These are phyloP conservation scores for Fusarium domesticum DNA, from an alignment of 2,329 filamentous ascomycete genomes.

Conservation along the genomic window DNA sequence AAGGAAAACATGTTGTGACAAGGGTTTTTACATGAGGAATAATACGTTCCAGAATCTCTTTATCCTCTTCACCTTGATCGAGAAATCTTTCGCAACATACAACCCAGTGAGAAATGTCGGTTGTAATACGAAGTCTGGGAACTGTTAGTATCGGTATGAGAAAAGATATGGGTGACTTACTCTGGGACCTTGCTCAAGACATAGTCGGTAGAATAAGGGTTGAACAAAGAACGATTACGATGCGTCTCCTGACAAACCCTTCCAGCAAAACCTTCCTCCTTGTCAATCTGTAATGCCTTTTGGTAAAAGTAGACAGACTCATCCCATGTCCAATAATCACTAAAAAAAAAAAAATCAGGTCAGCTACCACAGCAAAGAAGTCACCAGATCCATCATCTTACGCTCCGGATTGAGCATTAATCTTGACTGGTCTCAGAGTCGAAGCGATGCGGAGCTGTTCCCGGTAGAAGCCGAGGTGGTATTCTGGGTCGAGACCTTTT, in stretches of 20 bases:
- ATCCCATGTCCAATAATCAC: constrained; percentile 32
- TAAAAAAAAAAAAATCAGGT: no score
- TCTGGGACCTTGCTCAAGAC: constrained; percentile 31
- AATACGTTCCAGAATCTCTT: constrained; percentile 18
- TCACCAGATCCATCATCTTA: background rate
- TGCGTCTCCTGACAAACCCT: constrained; percentile 35
- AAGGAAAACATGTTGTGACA: background rate
- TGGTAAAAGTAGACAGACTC: constrained; percentile 34
- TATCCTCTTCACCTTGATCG: constrained; percentile 19
- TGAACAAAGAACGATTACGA: constrained; percentile 33
- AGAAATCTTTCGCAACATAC: constrained; percentile 24
- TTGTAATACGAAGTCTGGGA: constrained; percentile 22
- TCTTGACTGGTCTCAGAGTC: constrained; percentile 3
- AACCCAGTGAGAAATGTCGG: constrained; percentile 29
- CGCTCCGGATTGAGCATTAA: constrained; percentile 11
- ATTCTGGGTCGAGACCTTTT: background rate
- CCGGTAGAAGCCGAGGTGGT: constrained; percentile 3
- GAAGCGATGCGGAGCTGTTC: constrained; percentile 5
- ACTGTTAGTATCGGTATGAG: background rate
- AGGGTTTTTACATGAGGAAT: constrained; percentile 33
- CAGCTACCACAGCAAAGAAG: background rate
- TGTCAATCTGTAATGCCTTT: constrained; percentile 30
- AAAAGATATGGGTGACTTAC: constrained; percentile 13
- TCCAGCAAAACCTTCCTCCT: constrained; percentile 30
- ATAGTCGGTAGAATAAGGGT: constrained; percentile 29